Evolutionary conservation across 2,329 filamentous ascomycete genomes (phyloP), one percentile per base, ranked within the genome.

Genomic region (Alternaria angustiovoidea): DNA sequence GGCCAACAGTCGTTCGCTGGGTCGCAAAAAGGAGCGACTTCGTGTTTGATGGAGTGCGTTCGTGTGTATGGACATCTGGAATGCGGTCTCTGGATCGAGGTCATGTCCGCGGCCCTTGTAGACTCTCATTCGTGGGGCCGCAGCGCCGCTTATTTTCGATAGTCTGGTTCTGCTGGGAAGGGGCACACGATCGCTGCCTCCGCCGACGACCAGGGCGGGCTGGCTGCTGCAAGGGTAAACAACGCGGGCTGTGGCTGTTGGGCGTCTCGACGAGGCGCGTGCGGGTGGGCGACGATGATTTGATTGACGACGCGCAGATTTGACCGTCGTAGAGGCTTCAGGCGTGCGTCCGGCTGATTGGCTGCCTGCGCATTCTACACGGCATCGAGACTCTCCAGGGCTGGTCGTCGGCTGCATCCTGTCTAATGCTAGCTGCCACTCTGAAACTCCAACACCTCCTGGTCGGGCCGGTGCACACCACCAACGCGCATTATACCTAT

Each of bases 391-490:
- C 46, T 22, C 20, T 28, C 30, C 16, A 47, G 43, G 34, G 11
- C 36, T 26, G 43, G 32, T 30, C 18, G 51, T 28, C 59, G 51
- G 51, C 22, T 53, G 54, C 59, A 54, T 58, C 64, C 53, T 63
- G 64, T 59, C 58, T 28, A n/a, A 28, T 54, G 58, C 54, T 65
- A 60, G 52, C 46, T 59, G 57, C 60, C 18, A 44, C 53, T 59
- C 57, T 67, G 65, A 67, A 67, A 67, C 65, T 42, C 56, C 32
- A 52, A 53, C 60, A 57, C 59, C 64, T 67, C 64, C 64, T 67
- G 64, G 39, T 38, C 28, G 47, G 56, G 39, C 36, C 34, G 32
- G 48, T 34, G 48, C 52, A 51, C 47, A 57, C 51, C 24, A 52
- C 28, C 22, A 14, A 38, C 49, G 18, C 38, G 46, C 49, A 18